Percentiles rank a stretch among this genome's conserved stretches.
Conservation (phyloP, 2,329 filamentous ascomycete species). For the Cercospora citrullina region DNA sequence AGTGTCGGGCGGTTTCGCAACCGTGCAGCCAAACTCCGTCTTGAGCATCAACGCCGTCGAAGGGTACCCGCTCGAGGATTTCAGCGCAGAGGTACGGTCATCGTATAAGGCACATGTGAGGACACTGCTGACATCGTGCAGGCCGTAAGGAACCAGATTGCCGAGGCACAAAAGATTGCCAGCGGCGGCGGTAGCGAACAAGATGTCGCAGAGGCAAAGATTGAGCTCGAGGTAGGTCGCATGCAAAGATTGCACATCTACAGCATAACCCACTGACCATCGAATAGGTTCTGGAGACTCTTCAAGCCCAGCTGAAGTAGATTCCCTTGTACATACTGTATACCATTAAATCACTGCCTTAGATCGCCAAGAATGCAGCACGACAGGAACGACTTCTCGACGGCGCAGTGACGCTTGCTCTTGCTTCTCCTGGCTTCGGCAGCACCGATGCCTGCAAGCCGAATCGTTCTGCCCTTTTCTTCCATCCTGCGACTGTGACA, state of each 20-base stretch:
- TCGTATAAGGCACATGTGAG: background rate
- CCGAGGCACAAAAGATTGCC: slow-evolving; percentile 94
- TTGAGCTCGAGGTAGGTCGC: slow-evolving; percentile 79
- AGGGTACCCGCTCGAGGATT: slow-evolving; percentile 91
- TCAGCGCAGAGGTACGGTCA: slow-evolving; percentile 71
- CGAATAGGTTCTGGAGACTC: slow-evolving; percentile 73
- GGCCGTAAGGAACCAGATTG: slow-evolving; percentile 83
- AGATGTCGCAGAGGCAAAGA: slow-evolving; percentile 98
- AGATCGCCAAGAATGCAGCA: background rate
- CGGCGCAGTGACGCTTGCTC: background rate
- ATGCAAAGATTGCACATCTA: slow-evolving; percentile 32
- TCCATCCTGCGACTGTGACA: background rate
- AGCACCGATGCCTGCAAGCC: background rate
- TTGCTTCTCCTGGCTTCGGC: background rate
- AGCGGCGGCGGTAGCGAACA: slow-evolving; percentile 88
- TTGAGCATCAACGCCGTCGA: slow-evolving; percentile 99
- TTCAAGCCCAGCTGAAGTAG: slow-evolving; percentile 80
- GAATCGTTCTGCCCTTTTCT: background rate
- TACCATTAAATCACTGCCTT: slow-evolving; percentile 26
- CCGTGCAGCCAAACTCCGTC: slow-evolving; percentile 90
- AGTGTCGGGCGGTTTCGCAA: slow-evolving; percentile 97
- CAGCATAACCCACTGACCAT: slow-evolving; percentile 7
- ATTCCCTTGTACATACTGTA: slow-evolving; percentile 37
- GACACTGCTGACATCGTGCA: slow-evolving; percentile 31
- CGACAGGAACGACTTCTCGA: background rate